These are phyloP conservation scores for Heritiera fomes DNA, from an alignment of 345 rosid species.

Conservation along the genomic window DNA sequence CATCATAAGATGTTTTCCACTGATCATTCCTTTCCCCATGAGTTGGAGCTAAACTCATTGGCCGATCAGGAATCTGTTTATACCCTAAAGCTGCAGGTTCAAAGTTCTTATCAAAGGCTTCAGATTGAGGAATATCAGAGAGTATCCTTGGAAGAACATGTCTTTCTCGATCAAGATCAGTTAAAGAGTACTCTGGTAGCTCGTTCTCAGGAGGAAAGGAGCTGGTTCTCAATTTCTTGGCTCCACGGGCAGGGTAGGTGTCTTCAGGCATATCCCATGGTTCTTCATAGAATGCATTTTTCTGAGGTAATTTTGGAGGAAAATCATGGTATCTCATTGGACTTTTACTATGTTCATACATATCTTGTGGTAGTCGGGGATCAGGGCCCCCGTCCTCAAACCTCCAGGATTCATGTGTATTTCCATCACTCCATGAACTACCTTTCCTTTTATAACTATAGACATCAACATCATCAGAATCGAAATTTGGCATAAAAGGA, in stretches of 20 bases:
- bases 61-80: constrained; percentile 49
- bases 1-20: constrained; percentile 55
- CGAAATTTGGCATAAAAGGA: constrained; percentile 13
- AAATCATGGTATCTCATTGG: constrained; percentile 60
- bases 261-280: constrained; percentile 81
- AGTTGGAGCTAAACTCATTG: constrained; percentile 32
- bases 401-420: constrained; percentile 47
- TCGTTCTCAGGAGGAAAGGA: constrained; percentile 64
- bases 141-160: constrained; percentile 42
- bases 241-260: constrained; percentile 49
- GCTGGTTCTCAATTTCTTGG: constrained; percentile 68
- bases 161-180: constrained; percentile 61
- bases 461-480: constrained; percentile 25
- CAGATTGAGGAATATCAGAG: constrained; percentile 57
- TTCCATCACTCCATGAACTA: constrained; percentile 47
- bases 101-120: constrained; percentile 45
- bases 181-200: constrained; percentile 62
- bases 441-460: constrained; percentile 54
- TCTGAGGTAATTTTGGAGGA: constrained; percentile 43
- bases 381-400: constrained; percentile 43
- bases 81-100: constrained; percentile 45
- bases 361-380: constrained; percentile 38
- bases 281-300: constrained; percentile 56
- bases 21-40: constrained; percentile 48
- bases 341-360: constrained; percentile 55